phyloP scores from a whole-genome alignment of 495 filamentous ascomycete genomes.

The Aspergillus ellipticus region DNA sequence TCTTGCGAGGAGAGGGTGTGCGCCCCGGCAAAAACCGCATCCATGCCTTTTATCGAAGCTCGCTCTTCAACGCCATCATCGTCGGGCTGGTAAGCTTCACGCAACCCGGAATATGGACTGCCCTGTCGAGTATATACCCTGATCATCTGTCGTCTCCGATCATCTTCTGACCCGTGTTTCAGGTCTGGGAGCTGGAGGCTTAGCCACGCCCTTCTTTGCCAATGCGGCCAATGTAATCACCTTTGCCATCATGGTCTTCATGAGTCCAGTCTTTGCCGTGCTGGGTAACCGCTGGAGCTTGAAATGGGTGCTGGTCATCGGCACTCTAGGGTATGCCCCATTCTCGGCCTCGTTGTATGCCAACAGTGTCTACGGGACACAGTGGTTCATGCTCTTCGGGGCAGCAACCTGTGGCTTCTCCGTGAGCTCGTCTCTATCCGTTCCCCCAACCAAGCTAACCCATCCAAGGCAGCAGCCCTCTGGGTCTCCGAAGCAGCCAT shows the following conservation, averaged over 20 bases:
- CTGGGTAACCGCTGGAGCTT: slow-evolving; percentile 8
- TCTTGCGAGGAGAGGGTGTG: too few relatives aligned
- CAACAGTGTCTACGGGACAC: slow-evolving; percentile 7
- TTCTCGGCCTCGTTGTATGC: slow-evolving; percentile 8
- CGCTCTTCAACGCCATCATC: slow-evolving; percentile 11
- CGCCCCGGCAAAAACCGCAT: too few relatives aligned
- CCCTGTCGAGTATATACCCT: slow-evolving; percentile 1
- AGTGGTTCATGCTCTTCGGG: slow-evolving; percentile 12
- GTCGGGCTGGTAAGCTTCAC: slow-evolving; percentile 11
- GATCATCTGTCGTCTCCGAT: neutral
- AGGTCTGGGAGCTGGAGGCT: slow-evolving; percentile 8
- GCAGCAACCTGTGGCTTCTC: slow-evolving; percentile 11
- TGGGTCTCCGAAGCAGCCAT: too few relatives aligned
- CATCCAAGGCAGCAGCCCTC: too few relatives aligned
- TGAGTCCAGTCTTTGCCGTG: slow-evolving; percentile 9
- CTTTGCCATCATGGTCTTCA: slow-evolving; percentile 13
- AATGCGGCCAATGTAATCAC: slow-evolving; percentile 11
- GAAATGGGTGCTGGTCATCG: slow-evolving; percentile 6
- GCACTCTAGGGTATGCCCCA: slow-evolving; percentile 9
- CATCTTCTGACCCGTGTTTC: too few relatives aligned
- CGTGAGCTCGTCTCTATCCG: neutral
- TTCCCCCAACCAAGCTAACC: too few relatives aligned
- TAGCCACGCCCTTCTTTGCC: slow-evolving; percentile 2
- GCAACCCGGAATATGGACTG: slow-evolving; percentile 10
- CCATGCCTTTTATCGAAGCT: slow-evolving; percentile 5